Conservation (phyloP, 2,329 filamentous ascomycete genomes). For the Aspergillus persii region DNA sequence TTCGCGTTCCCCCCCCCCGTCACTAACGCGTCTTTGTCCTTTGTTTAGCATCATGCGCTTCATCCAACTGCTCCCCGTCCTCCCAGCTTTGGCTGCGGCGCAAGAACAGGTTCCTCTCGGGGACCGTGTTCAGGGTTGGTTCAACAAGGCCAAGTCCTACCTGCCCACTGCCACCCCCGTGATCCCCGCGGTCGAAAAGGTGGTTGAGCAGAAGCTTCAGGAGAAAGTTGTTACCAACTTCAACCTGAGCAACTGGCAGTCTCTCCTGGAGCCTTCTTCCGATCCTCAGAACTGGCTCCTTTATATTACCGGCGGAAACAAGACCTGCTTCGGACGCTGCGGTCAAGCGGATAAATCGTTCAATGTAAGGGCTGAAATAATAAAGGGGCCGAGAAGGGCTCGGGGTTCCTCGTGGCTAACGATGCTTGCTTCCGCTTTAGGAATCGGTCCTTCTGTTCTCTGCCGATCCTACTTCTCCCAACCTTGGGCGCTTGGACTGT, state of each 20-base stretch:
- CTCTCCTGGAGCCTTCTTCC: slow-evolving; percentile 45
- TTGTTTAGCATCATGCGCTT: slow-evolving; percentile 50
- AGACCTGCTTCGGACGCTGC: slow-evolving; percentile 62
- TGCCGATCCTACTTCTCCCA: slow-evolving; percentile 53
- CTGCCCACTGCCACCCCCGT: slow-evolving; percentile 49
- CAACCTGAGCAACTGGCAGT: slow-evolving; percentile 58
- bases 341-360: slow-evolving; percentile 53
- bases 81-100: slow-evolving; percentile 51
- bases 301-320: slow-evolving; percentile 63
- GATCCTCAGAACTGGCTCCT: slow-evolving; percentile 57
- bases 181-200: slow-evolving; percentile 33
- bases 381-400: slow-evolving; percentile 2
- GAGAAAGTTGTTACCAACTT: slow-evolving; percentile 52
- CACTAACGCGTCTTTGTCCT: slow-evolving; percentile 20
- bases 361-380: slow-evolving; percentile 38
- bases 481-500: slow-evolving; percentile 59
- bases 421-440: slow-evolving; percentile 30
- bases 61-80: slow-evolving; percentile 50
- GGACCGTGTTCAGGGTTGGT: slow-evolving; percentile 47
- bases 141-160: slow-evolving; percentile 54
- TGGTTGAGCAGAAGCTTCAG: slow-evolving; percentile 49
- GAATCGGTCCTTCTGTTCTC: slow-evolving; percentile 54
- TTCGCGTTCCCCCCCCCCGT: slow-evolving; percentile 6
- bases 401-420: slow-evolving; percentile 11
- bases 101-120: slow-evolving; percentile 57